Evolutionary conservation across 495 filamentous ascomycete genomes (phyloP).

Genomic region (Penicillium daleae): DNA sequence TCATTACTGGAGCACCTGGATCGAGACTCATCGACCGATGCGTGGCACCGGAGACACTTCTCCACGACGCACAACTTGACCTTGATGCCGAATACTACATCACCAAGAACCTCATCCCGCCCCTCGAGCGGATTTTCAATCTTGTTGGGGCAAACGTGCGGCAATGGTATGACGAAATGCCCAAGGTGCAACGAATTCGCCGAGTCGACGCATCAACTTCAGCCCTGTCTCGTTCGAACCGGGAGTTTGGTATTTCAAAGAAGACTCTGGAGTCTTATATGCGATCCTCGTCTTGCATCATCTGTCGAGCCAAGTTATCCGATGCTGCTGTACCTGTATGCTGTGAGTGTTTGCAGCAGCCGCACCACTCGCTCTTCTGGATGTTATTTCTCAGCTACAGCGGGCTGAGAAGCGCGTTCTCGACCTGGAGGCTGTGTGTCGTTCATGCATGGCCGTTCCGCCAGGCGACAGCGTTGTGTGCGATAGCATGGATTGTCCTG

Average conservation of each 20-base stretch:
- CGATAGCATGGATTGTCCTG: slow-evolving; percentile 88
- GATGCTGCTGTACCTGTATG: slow-evolving; percentile 60
- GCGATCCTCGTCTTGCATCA: slow-evolving; percentile 74
- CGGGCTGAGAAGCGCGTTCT: slow-evolving; percentile 63
- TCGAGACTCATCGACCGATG: slow-evolving; percentile 87
- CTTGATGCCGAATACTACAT: slow-evolving; percentile 99
- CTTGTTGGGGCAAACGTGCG: slow-evolving; percentile 92
- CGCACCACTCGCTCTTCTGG: slow-evolving; percentile 61
- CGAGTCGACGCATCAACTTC: slow-evolving; percentile 46
- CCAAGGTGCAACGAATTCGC: slow-evolving; percentile 77
- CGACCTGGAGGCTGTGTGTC: slow-evolving; percentile 77
- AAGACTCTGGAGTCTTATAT: slow-evolving; percentile 78
- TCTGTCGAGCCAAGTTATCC: slow-evolving; percentile 72
- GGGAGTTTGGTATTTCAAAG: slow-evolving; percentile 22
- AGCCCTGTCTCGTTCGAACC: not conserved
- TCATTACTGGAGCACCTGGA: slow-evolving; percentile 84
- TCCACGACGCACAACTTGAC: slow-evolving; percentile 73
- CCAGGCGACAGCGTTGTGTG: slow-evolving; percentile 78
- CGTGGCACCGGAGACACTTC: slow-evolving; percentile 81
- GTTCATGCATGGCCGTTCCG: slow-evolving; percentile 75
- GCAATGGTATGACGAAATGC: slow-evolving; percentile 96
- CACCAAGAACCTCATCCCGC: slow-evolving; percentile 90
- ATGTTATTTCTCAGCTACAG: slow-evolving; percentile 62
- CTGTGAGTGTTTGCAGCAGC: slow-evolving; percentile 57
- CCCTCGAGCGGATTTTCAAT: slow-evolving; percentile 95